Percentiles rank a stretch among this genome's conserved stretches.
Evolutionary conservation across 495 filamentous ascomycete genomes (phyloP).

Genomic region (Lepidopterella palustris): DNA sequence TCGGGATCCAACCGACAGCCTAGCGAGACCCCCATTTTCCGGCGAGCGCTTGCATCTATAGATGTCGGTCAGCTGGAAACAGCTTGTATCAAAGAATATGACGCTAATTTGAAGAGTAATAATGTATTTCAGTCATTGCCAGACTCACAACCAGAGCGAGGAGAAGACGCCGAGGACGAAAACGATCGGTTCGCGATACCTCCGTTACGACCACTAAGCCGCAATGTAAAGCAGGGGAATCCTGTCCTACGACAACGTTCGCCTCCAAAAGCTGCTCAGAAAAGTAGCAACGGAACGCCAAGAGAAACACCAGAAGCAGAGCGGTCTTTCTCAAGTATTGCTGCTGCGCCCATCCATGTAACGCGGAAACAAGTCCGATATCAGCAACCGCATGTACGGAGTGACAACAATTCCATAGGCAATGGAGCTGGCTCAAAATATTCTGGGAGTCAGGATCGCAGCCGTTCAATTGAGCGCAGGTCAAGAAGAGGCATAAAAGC

Average conservation of each 20-base stretch:
- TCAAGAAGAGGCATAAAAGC: background rate
- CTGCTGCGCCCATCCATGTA: background rate
- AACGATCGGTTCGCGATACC: too few species aligned
- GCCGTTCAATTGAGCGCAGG: too few species aligned
- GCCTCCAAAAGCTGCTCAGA: too few species aligned
- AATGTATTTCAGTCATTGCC: background rate
- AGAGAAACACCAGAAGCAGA: too few species aligned
- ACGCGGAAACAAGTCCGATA: background rate
- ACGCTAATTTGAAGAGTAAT: background rate
- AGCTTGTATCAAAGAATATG: background rate
- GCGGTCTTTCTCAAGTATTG: too few species aligned
- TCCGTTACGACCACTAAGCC: too few species aligned
- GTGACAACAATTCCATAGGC: background rate
- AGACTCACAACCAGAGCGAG: background rate
- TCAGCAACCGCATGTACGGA: background rate
- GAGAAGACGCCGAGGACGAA: background rate
- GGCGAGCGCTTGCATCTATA: conserved; percentile 14
- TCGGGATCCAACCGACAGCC: conserved; percentile 28
- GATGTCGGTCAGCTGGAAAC: conserved; percentile 20
- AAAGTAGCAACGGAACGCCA: too few species aligned
- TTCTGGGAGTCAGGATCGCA: background rate
- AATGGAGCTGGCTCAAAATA: background rate
- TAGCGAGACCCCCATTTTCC: conserved; percentile 6
- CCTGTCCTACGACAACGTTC: too few species aligned
- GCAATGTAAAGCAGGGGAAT: too few species aligned